Percentiles rank a stretch among this genome's conserved stretches.
Evolutionary conservation across 2,329 filamentous ascomycete genomes (phyloP).

Genomic region (Exophiala oligosperma): DNA sequence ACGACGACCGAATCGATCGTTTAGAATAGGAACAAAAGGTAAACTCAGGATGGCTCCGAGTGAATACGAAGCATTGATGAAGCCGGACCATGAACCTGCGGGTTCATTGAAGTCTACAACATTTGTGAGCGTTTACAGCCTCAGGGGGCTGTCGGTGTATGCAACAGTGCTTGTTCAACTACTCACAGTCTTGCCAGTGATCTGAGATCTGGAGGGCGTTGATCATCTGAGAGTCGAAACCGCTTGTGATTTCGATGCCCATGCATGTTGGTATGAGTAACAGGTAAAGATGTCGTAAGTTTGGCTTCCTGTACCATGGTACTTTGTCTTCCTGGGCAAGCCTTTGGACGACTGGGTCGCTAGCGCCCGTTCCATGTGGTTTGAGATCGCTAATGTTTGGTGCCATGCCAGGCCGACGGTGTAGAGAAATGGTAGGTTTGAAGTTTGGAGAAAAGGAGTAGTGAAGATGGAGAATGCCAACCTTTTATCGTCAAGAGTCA

Average conservation of each 20-base stretch:
- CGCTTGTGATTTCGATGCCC: slow-evolving; percentile 63
- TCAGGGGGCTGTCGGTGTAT: neutral
- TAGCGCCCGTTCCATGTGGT: slow-evolving; percentile 11
- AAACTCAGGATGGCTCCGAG: slow-evolving; percentile 60
- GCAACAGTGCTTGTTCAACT: neutral
- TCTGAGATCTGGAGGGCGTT: slow-evolving; percentile 45
- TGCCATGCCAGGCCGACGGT: no score
- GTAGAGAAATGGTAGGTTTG: no score
- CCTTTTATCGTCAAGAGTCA: no score
- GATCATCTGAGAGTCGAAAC: slow-evolving; percentile 57
- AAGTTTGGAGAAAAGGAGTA: no score
- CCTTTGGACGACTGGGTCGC: slow-evolving; percentile 19
- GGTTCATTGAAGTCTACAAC: slow-evolving; percentile 47
- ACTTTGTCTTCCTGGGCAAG: slow-evolving; percentile 36
- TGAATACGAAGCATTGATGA: slow-evolving; percentile 60
- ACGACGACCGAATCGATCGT: slow-evolving; percentile 56
- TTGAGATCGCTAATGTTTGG: slow-evolving; percentile 4
- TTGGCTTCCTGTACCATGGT: slow-evolving; percentile 60
- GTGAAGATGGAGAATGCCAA: no score
- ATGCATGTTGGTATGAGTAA: slow-evolving; percentile 61
- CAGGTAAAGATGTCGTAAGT: slow-evolving; percentile 58
- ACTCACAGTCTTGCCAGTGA: slow-evolving; percentile 40
- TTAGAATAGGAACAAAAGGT: slow-evolving; percentile 58
- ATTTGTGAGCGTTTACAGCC: neutral
- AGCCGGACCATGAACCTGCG: slow-evolving; percentile 49